Base-by-base conservation (phyloP, 164 flowering plant genomes). In the Vitis vinifera region DNA sequence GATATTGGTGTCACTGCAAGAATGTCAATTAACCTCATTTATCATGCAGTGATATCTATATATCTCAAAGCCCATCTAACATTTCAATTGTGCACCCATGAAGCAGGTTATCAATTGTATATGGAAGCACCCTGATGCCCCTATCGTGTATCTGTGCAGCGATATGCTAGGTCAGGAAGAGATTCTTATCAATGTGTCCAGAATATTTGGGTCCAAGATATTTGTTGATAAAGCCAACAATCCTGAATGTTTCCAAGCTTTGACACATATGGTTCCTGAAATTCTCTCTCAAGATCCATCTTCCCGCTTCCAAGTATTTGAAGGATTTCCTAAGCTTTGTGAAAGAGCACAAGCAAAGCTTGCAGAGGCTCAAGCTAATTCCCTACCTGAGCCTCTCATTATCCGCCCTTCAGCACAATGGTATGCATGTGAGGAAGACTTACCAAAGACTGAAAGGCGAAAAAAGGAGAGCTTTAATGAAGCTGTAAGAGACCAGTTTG, bases 121-220 rank as follows among this genome's bases (percentile, higher is more conserved):
- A 82, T 93, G 98, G 98, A 88, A 87, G 80, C 94, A 93, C 74
- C 97, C 98, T n/a, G 74, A 86, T 77, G 89, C 93, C 49, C 77
- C 83, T 3, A 68, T 75, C 9, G 94, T 91, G 16, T 91, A 91
- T 78, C 87, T 93, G 69, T 77, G 86, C 50, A 89, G 98, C 58
- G 88, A 88, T 82, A 81, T 93, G 59, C 94, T 93, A 55, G 98
- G 94, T 63, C 98, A 88, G 77, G 97, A 91, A 75, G 92, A 91
- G 47, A 83, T 93, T 67, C 87, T 93, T 17, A 77, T 72, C 9
- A 77, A 78, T 51, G 93, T 93, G n/a, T 85, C 84, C 49, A 75
- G 69, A 80, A 86, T 90, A 65, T 93, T 93, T 81, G 97, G 98
- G 47, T 84, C 88, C 66, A 91, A 91, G 75, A 88, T 93, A 68